Conservation (phyloP, 2,329 filamentous ascomycete genomes). For the Talaromyces sp. region DNA sequence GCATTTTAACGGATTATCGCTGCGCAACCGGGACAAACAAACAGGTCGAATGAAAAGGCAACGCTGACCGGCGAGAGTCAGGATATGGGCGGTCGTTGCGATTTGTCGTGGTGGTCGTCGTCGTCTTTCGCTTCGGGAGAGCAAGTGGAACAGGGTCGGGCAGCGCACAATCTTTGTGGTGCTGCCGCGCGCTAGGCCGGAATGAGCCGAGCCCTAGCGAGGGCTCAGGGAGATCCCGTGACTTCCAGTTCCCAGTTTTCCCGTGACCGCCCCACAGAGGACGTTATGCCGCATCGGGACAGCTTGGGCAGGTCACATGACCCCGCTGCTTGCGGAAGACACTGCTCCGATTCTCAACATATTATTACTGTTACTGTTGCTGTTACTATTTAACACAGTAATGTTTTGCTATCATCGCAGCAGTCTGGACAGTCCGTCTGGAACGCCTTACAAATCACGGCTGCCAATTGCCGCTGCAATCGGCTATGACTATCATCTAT, state of each 20-base stretch:
- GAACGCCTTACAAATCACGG: not conserved
- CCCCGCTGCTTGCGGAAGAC: conserved; percentile 3
- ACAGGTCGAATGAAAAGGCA: conserved; percentile 37
- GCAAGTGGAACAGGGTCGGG: conserved; percentile 12
- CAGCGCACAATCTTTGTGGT: conserved; percentile 31
- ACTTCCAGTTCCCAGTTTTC: conserved; percentile 6
- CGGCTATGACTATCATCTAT: not conserved
- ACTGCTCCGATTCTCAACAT: conserved; percentile 5
- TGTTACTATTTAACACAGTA: no score
- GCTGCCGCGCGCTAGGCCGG: conserved; percentile 29
- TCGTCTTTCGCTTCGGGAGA: conserved; percentile 37
- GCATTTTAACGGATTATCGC: conserved; percentile 64
- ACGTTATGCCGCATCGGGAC: not conserved
- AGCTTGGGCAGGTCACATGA: not conserved
- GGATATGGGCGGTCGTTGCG: conserved; percentile 25
- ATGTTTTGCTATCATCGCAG: not conserved
- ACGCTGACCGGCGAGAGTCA: conserved; percentile 36
- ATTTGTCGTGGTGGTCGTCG: conserved; percentile 38
- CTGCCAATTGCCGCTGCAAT: not conserved
- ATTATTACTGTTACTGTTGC: no score
- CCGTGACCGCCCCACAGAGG: not conserved
- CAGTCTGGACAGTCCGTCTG: not conserved
- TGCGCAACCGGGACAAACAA: conserved; percentile 37
- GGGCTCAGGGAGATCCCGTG: conserved; percentile 32
- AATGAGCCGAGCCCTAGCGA: conserved; percentile 32